These are phyloP conservation scores for Apium graveolens DNA, from an alignment of 129 eudicot species.

Conservation along the genomic window DNA sequence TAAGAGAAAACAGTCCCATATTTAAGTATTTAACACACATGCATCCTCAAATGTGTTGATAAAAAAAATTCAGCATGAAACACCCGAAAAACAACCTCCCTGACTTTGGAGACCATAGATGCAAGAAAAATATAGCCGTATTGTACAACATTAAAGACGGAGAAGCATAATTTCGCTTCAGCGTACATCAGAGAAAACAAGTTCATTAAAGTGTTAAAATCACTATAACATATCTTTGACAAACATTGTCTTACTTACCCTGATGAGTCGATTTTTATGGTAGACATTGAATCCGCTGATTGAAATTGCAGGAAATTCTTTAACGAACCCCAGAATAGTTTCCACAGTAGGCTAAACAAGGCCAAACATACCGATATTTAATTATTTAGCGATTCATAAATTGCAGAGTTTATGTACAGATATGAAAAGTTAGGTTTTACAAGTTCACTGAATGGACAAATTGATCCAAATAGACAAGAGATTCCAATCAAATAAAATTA, in stretches of 20 bases:
- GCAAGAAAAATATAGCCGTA: no score
- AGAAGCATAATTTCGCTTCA: background rate
- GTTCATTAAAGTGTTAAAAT: background rate
- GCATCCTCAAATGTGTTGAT: background rate
- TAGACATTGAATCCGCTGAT: constrained; percentile 76
- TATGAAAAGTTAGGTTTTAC: background rate
- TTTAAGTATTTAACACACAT: background rate
- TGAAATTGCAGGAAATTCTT: constrained; percentile 68
- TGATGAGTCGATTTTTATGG: constrained; percentile 92
- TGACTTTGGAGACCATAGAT: no score
- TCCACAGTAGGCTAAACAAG: constrained; percentile 54
- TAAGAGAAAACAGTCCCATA: background rate
- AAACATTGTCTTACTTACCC: constrained; percentile 42
- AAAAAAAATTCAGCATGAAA: background rate
- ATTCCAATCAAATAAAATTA: background rate
- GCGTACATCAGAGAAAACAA: background rate
- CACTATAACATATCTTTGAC: background rate
- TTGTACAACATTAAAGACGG: background rate
- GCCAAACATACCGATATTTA: background rate
- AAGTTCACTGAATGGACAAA: background rate
- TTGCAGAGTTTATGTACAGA: background rate
- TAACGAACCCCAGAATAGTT: constrained; percentile 77
- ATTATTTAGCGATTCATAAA: background rate
- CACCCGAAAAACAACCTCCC: no score
- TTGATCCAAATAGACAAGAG: background rate